Evolutionary conservation across 2,329 filamentous ascomycete species (phyloP), one percentile per base, ranked within the genome.

Genomic region (Fusarium sp.): DNA sequence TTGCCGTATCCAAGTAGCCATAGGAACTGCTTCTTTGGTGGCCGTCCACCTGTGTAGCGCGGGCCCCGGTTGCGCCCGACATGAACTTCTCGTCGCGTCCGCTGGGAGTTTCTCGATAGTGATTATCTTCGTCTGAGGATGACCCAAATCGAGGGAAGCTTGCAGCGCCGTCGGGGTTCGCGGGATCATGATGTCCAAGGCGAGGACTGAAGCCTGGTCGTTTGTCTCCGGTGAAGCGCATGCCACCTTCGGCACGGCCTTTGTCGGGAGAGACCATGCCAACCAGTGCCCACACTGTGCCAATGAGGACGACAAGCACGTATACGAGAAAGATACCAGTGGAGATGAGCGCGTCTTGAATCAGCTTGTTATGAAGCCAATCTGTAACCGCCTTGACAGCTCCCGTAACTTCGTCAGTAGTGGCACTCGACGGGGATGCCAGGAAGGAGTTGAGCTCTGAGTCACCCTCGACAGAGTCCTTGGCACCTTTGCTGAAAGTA

Each of bases 401-500:
- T 65, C 87, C 89, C 18, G 91, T 92, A 73, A 98, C 92, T 76
- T 95, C 92, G 81, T 98, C 93, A 42, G 90, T 90, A 10, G 94
- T 91, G 60, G 90, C 87, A 69, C 87, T 88, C 30, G 90, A 90
- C 0, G 94, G 90, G 64, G 91, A 89, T n/a, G 93, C 87, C 50
- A 98, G 88, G 79, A 98, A 96, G 14, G 87, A 88, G 42, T 87
- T 87, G 55, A 91, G 85, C 55, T 87, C 84, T 14, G 84, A 83
- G 71, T 92, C 88, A 57, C 87, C 88, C 9, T 82, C 78, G 63
- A 91, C 81, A 40, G 86, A 87, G 47, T 86, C 85, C 32, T 89
- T 83, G 59, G 95, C 92, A 44, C 95, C 94, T 56, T 91, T 83
- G 63, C 93, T 95, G 82, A 98, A 97, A 2, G 92, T 92, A 78